A percentile compares a stretch with the other conserved stretches of the same genome.
Conservation (phyloP, 2,329 filamentous ascomycete genomes). For the Pestalotiopsis sp. region DNA sequence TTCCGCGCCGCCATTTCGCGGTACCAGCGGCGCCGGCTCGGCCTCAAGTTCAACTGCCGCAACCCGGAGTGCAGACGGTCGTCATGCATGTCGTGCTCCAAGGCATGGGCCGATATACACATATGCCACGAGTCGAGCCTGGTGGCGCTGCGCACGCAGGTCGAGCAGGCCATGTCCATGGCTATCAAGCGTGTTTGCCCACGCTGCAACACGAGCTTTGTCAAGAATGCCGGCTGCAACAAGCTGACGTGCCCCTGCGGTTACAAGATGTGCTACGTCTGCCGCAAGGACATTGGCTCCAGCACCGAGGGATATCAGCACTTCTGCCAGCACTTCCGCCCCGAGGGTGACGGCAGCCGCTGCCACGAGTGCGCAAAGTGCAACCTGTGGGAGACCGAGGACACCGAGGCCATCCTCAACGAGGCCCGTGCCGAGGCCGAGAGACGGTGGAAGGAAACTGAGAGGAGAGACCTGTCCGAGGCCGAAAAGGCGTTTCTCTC, state of each 20-base stretch:
- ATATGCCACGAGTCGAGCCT: slow-evolving; percentile 85
- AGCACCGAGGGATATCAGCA: slow-evolving; percentile 79
- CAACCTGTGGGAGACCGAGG: slow-evolving; percentile 78
- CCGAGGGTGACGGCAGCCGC: slow-evolving; percentile 69
- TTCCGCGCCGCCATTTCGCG: slow-evolving; percentile 66
- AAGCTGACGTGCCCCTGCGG: slow-evolving; percentile 95
- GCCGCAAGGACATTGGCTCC: slow-evolving; percentile 72
- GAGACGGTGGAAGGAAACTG: slow-evolving; percentile 68
- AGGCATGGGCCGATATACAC: slow-evolving; percentile 86
- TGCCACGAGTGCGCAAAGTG: slow-evolving; percentile 82
- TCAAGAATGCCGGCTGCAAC: slow-evolving; percentile 94
- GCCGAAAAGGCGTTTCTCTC: slow-evolving; percentile 60
- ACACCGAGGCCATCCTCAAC: slow-evolving; percentile 68
- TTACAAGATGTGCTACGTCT: slow-evolving; percentile 98
- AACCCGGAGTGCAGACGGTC: slow-evolving; percentile 67
- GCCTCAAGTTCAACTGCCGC: slow-evolving; percentile 77
- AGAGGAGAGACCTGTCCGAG: slow-evolving; percentile 59
- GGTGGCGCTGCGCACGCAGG: slow-evolving; percentile 80
- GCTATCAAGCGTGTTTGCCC: slow-evolving; percentile 96
- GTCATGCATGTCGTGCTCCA: slow-evolving; percentile 82
- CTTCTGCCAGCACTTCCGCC: slow-evolving; percentile 94
- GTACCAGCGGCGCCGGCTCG: slow-evolving; percentile 70
- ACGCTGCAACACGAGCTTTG: slow-evolving; percentile 85
- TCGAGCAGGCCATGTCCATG: slow-evolving; percentile 91
- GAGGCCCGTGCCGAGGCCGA: slow-evolving; percentile 74